Evolutionary conservation across 768 basidiomycete species (phyloP), one percentile per base, ranked within the genome.

Genomic region (Exsudoporus frostii): DNA sequence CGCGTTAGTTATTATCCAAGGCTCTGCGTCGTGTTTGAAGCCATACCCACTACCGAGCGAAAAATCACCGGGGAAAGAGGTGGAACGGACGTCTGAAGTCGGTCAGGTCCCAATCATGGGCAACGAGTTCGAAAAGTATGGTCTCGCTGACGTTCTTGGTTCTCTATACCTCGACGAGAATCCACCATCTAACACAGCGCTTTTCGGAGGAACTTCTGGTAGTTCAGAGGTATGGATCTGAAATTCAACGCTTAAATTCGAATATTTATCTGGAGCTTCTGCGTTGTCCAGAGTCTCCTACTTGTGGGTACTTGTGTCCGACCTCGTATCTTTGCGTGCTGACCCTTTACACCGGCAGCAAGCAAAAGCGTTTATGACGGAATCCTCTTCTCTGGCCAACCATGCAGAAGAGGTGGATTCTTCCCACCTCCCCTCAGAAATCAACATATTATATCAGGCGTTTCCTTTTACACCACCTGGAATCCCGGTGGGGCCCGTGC

Each of bases 161-260:
- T 73, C 75, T 10, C 64, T 82, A 25, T 73, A 77, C 54, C 67
- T 80, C 11, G 75, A 77, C 39, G 65, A 69, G 15, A 68, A 72
- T 34, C 33, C 44, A 33, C 48, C 46, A 30, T 57, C 53, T 10
- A 48, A 55, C 25, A 2, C 29, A 25, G 11, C 27, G 20, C 71
- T 77, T 51, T 79, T 75, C 57, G 79, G 78, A 30, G 79, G 78
- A 30, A 74, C 77, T 24, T 74, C 76, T 36, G 79, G 76, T 32
- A 76, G 73, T 36, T 72, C 78, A 44, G 79, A 83, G 74, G 81
- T 81, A 51, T 27, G 73, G 62, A 48, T 33, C 33, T 46, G 25
- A 27, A 33, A 24, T 43, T 40, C 24, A 11, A 8, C 14, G 3
- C 13, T 50, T 39, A 7, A 14, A n/a, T 44, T 20, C 20, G 25